These are phyloP conservation scores for Pythium oligandrum DNA, from an alignment of 352 stramenopile genomes.

Conservation along the genomic window DNA sequence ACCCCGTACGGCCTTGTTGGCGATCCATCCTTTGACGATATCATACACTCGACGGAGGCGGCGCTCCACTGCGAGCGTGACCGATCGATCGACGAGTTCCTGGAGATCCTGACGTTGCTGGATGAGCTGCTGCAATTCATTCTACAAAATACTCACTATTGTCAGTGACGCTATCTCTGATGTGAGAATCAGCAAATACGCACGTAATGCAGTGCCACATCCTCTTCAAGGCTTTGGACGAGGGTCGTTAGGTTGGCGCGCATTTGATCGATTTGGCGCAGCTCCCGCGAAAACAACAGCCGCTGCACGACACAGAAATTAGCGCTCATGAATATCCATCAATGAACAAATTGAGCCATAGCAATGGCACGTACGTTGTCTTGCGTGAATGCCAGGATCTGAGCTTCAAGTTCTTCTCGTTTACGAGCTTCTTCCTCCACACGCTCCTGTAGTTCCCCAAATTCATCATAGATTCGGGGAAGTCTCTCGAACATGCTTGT, in stretches of 20 bases:
- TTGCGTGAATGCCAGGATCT: constrained; percentile 55
- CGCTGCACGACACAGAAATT: constrained; percentile 15
- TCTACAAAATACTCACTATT: constrained; percentile 13
- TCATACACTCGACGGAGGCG: constrained; percentile 27
- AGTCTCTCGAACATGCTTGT: constrained; percentile 67
- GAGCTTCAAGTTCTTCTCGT: constrained; percentile 57
- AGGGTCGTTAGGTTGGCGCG: constrained; percentile 44
- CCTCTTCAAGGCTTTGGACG: constrained; percentile 54
- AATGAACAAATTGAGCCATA: too few relatives aligned
- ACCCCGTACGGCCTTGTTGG: constrained; percentile 40
- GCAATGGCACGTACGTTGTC: constrained; percentile 32
- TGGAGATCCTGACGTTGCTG: constrained; percentile 36
- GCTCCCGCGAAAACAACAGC: constrained; percentile 42
- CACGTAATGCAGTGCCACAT: constrained; percentile 54
- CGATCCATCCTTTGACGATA: constrained; percentile 40
- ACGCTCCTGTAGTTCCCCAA: constrained; percentile 60
- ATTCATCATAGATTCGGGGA: constrained; percentile 59
- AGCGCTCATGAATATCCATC: not conserved
- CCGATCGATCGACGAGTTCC: constrained; percentile 29
- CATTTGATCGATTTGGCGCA: constrained; percentile 51
- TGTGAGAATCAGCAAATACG: not conserved
- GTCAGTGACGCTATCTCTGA: too few relatives aligned
- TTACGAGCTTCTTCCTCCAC: constrained; percentile 69
- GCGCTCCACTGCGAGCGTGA: constrained; percentile 36
- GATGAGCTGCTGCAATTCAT: constrained; percentile 43